Percentiles rank a stretch among this genome's conserved stretches.
Evolutionary conservation across 2,329 filamentous ascomycete genomes (phyloP).

Genomic region (Knoxdaviesia proteae): DNA sequence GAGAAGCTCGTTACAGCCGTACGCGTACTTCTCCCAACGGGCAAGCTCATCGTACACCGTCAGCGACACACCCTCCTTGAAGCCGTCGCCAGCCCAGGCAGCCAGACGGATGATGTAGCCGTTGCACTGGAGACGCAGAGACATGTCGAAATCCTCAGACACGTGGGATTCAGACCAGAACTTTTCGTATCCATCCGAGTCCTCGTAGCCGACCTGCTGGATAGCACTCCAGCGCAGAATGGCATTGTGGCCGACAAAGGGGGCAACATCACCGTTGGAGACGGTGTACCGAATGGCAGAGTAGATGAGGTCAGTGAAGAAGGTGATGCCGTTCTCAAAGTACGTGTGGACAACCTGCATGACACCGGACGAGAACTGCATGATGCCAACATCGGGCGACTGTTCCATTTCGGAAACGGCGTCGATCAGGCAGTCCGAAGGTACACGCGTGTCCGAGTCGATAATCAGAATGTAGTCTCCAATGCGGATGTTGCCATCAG

Average conservation of each 20-base stretch:
- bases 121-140: conserved; percentile 49
- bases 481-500: conserved; percentile 67
- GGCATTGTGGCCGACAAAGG: conserved; percentile 66
- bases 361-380: conserved; percentile 59
- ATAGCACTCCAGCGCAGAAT: conserved; percentile 56
- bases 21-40: conserved; percentile 75
- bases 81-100: conserved; percentile 54
- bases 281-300: conserved; percentile 60
- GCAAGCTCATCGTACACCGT: conserved; percentile 72
- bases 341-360: conserved; percentile 61
- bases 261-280: conserved; percentile 54
- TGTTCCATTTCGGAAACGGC: conserved; percentile 68
- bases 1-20: conserved; percentile 63
- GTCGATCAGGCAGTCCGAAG: conserved; percentile 56
- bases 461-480: conserved; percentile 59
- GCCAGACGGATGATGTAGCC: conserved; percentile 56
- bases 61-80: conserved; percentile 66
- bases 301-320: conserved; percentile 58
- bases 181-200: conserved; percentile 53
- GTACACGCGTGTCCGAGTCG: conserved; percentile 63
- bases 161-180: conserved; percentile 69
- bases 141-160: conserved; percentile 69
- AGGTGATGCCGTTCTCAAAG: conserved; percentile 50
- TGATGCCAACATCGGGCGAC: conserved; percentile 56
- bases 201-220: conserved; percentile 50